phyloP scores from a whole-genome alignment of 441 rosid species.

The Lepidium campestre region DNA sequence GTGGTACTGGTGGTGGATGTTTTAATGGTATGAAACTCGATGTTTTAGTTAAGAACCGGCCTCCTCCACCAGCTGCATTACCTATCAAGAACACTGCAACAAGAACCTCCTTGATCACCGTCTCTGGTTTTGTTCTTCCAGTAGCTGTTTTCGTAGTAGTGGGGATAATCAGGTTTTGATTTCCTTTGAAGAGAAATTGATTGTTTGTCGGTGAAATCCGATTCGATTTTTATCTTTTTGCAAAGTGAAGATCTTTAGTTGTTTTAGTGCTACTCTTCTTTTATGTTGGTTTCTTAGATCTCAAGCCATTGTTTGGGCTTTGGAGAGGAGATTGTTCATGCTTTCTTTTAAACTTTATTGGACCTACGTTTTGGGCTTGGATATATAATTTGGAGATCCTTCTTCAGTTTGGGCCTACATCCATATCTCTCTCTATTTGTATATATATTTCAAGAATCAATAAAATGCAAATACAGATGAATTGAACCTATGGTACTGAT shows the following conservation, averaged over 20 bases:
- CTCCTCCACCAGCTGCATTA: constrained; percentile 62
- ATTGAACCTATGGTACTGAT: background rate
- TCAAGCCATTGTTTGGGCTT: background rate
- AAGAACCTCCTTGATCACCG: background rate
- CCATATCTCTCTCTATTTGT: background rate
- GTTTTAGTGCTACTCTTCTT: background rate
- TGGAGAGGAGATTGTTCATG: background rate
- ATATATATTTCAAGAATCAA: background rate
- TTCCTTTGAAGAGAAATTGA: background rate
- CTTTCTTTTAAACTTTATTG: background rate
- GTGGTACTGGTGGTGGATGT: constrained; percentile 91
- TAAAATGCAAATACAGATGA: constrained; percentile 17
- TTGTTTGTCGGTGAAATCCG: background rate
- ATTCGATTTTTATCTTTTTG: background rate
- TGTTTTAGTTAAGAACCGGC: constrained; percentile 50
- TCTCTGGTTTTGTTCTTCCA: background rate
- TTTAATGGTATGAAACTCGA: constrained; percentile 69
- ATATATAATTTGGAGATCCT: background rate
- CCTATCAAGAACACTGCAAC: constrained; percentile 32
- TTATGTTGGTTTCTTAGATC: background rate
- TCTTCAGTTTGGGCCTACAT: background rate
- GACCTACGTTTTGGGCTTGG: constrained; percentile 21
- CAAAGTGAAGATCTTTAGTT: background rate
- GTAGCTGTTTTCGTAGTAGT: background rate
- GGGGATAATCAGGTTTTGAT: background rate